phyloP scores from a whole-genome alignment of 352 stramenopile genomes.

The Phytophthora litchii region DNA sequence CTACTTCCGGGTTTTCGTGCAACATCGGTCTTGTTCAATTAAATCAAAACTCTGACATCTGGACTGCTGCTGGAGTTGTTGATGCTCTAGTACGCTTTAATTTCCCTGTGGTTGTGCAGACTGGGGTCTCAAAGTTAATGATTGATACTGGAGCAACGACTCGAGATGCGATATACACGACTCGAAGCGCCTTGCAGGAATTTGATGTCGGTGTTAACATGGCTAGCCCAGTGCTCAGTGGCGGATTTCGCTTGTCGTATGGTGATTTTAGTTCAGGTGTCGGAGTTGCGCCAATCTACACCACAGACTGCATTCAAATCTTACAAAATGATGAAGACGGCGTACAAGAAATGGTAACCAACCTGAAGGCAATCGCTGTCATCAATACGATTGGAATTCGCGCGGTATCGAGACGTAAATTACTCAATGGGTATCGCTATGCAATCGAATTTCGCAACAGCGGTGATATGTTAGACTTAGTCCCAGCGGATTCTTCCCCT shows the following conservation, averaged over 20 bases:
- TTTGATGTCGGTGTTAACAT: constrained; percentile 68
- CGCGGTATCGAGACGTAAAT: constrained; percentile 22
- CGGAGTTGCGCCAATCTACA: constrained; percentile 31
- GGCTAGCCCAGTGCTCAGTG: constrained; percentile 47
- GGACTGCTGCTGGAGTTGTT: constrained; percentile 47
- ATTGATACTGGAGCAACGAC: constrained; percentile 47
- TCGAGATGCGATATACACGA: constrained; percentile 45
- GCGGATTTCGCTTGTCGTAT: constrained; percentile 63
- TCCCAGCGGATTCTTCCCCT: constrained; percentile 38
- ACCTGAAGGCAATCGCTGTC: constrained; percentile 45
- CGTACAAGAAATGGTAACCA: constrained; percentile 45
- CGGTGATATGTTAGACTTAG: constrained; percentile 55
- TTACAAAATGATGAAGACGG: constrained; percentile 43
- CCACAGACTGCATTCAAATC: constrained; percentile 62
- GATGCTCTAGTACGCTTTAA: constrained; percentile 60
- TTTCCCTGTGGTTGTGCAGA: constrained; percentile 46
- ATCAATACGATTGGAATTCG: constrained; percentile 66
- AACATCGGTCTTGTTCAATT: constrained; percentile 38
- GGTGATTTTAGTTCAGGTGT: constrained; percentile 50
- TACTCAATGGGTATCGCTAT: constrained; percentile 62
- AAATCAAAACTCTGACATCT: constrained; percentile 53
- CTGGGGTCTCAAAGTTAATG: constrained; percentile 38
- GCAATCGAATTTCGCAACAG: constrained; percentile 57
- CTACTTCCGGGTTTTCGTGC: constrained; percentile 37
- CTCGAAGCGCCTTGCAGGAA: constrained; percentile 47